Evolutionary conservation across 305 asterid genomes (phyloP).

Genomic region (Fraxinus greggii): DNA sequence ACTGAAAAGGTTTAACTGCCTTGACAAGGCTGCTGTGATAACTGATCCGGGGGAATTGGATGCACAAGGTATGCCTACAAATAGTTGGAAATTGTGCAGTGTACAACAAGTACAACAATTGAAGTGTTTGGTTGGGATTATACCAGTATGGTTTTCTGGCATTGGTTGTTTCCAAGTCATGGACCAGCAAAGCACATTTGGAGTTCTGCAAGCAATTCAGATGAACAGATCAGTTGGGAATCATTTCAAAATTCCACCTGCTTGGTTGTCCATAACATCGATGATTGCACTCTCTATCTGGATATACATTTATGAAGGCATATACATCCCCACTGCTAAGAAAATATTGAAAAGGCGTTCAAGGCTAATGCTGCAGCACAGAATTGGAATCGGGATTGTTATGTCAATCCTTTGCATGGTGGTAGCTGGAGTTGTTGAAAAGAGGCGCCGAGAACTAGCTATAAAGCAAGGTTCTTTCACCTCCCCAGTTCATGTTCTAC

Average conservation of each 20-base stretch:
- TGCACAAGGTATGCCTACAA: conserved; percentile 32
- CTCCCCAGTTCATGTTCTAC: conserved; percentile 49
- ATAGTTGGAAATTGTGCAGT: conserved; percentile 51
- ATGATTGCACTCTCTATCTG: conserved; percentile 68
- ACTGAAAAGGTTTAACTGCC: conserved; percentile 36
- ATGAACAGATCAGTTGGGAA: conserved; percentile 43
- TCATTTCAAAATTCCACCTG: conserved; percentile 63
- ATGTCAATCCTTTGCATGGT: conserved; percentile 64
- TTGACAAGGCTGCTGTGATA: conserved; percentile 63
- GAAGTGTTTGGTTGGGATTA: conserved; percentile 49
- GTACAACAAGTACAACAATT: conserved; percentile 58
- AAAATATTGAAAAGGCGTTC: conserved; percentile 37
- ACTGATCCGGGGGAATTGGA: conserved; percentile 39
- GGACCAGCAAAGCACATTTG: conserved; percentile 71
- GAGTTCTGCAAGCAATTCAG: conserved; percentile 71
- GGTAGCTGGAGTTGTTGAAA: conserved; percentile 57
- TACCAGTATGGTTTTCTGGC: conserved; percentile 72
- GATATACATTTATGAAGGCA: conserved; percentile 61
- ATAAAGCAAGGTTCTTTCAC: conserved; percentile 26
- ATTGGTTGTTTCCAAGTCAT: conserved; percentile 59
- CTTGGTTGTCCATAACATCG: conserved; percentile 72
- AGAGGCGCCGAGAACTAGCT: conserved; percentile 42
- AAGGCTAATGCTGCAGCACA: conserved; percentile 38
- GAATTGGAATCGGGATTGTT: conserved; percentile 51
- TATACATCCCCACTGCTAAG: conserved; percentile 40